Evolutionary conservation across 768 basidiomycete genomes (phyloP).

Genomic region (Trametes coccinea): DNA sequence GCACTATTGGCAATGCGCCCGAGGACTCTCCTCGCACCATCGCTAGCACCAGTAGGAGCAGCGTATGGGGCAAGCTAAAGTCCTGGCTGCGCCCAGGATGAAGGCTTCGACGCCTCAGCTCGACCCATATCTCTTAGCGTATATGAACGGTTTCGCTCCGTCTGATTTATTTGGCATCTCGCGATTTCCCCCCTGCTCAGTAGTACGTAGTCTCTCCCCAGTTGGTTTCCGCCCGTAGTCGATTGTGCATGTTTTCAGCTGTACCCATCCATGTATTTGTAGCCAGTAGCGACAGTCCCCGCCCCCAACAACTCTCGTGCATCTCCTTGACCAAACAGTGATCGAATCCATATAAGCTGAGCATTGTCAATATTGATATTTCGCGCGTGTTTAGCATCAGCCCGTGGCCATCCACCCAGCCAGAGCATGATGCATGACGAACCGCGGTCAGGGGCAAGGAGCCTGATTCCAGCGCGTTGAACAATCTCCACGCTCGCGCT

Average conservation of each 20-base stretch:
- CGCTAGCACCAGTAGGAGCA: constrained; percentile 2
- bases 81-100: constrained; percentile 39
- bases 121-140: background rate
- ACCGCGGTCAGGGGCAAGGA: no score
- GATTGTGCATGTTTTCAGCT: constrained; percentile 15
- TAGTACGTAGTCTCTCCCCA: background rate
- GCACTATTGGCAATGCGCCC: constrained; percentile 1
- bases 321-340: background rate
- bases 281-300: constrained; percentile 7
- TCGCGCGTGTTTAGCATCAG: no score
- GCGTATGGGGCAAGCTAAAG: constrained; percentile 43
- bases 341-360: no score
- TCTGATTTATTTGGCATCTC: background rate
- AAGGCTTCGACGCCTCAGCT: background rate
- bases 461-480: background rate
- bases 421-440: no score
- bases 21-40: background rate
- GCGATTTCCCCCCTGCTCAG: constrained; percentile 7
- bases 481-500: no score
- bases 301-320: background rate
- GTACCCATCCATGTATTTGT: constrained; percentile 25
- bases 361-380: no score
- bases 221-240: background rate
- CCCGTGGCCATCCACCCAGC: no score
- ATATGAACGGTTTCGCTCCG: background rate